A percentile compares a stretch with the other conserved stretches of the same genome.
These are phyloP conservation scores for Saccharomyces hybrid DNA, from an alignment of 1,139 yeast genomes.

Conservation along the genomic window DNA sequence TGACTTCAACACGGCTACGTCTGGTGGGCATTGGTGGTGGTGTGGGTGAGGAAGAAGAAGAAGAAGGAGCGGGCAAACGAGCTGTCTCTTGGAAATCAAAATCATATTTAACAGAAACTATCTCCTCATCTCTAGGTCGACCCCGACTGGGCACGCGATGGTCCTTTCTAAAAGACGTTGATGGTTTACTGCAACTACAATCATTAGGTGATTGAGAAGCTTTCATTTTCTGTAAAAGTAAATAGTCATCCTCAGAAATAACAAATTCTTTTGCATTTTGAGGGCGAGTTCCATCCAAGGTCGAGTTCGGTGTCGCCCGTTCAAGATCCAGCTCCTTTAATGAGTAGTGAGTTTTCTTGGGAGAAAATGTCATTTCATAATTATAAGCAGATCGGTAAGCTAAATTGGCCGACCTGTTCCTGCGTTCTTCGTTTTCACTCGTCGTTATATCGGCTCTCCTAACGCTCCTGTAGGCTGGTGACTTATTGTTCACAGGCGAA, in stretches of 20 bases:
- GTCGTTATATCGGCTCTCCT: not conserved
- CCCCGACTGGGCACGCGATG: conserved; percentile 16
- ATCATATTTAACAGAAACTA: not conserved
- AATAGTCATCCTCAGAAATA: conserved; percentile 28
- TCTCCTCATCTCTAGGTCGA: conserved; percentile 11
- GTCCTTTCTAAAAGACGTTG: not conserved
- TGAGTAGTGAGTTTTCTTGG: conserved; percentile 10
- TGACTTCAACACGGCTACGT: not conserved
- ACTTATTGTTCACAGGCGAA: not conserved
- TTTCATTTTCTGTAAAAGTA: conserved; percentile 22
- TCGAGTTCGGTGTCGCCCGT: not conserved
- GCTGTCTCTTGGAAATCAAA: not conserved
- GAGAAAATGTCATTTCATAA: conserved; percentile 31
- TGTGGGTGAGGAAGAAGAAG: conserved; percentile 7
- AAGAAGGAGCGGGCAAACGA: conserved; percentile 1
- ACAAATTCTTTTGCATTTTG: conserved; percentile 10
- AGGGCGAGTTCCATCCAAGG: not conserved
- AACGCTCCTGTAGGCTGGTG: conserved; percentile 3
- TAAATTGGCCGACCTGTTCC: conserved; percentile 16
- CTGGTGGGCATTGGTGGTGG: conserved; percentile 1
- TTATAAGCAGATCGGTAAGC: conserved; percentile 35
- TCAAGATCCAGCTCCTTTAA: conserved; percentile 6
- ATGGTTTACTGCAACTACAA: not conserved
- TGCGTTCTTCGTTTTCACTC: conserved; percentile 1
- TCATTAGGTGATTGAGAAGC: not conserved